Conservation (phyloP, 2,329 filamentous ascomycete genomes). For the Dothidotthia symphoricarpi region DNA sequence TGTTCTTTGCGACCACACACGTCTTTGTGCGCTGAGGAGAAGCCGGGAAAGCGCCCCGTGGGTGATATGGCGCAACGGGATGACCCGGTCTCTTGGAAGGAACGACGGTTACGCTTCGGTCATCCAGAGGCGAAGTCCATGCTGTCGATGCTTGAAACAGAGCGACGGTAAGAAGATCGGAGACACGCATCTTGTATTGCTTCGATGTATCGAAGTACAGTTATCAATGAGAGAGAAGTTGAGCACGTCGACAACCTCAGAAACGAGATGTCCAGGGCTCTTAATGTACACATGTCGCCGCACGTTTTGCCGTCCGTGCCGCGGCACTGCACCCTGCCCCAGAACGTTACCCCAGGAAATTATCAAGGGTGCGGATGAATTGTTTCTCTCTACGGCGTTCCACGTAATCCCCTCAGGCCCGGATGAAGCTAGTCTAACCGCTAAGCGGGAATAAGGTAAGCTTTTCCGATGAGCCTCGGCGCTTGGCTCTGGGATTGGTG, state of each 20-base stretch:
- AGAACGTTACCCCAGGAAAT: conserved; percentile 5
- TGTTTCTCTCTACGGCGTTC: conserved; percentile 10
- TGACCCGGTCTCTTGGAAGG: conserved; percentile 36
- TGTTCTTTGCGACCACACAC: conserved; percentile 42
- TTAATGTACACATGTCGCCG: conserved; percentile 21
- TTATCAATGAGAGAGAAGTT: not conserved
- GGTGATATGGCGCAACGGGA: conserved; percentile 37
- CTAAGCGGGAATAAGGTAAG: conserved; percentile 18
- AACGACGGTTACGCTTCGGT: conserved; percentile 6
- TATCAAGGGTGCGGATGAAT: conserved; percentile 17
- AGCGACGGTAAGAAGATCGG: conserved; percentile 21
- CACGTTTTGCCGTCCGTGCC: conserved; percentile 8
- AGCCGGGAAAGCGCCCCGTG: conserved; percentile 34
- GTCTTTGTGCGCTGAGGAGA: conserved; percentile 39
- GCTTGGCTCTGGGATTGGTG: conserved; percentile 23
- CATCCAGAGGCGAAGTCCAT: conserved; percentile 18
- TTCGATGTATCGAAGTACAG: not conserved
- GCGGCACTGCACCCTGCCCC: conserved; percentile 4
- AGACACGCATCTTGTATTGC: conserved; percentile 29
- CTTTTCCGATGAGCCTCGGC: conserved; percentile 10
- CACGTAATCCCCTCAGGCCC: conserved; percentile 15
- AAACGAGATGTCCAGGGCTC: conserved; percentile 1
- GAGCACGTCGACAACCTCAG: conserved; percentile 1
- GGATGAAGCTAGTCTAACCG: conserved; percentile 17
- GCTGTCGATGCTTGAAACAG: conserved; percentile 28